Base-by-base conservation (phyloP, 1,284 basidiomycete species). In the Stereum hirsutum region DNA sequence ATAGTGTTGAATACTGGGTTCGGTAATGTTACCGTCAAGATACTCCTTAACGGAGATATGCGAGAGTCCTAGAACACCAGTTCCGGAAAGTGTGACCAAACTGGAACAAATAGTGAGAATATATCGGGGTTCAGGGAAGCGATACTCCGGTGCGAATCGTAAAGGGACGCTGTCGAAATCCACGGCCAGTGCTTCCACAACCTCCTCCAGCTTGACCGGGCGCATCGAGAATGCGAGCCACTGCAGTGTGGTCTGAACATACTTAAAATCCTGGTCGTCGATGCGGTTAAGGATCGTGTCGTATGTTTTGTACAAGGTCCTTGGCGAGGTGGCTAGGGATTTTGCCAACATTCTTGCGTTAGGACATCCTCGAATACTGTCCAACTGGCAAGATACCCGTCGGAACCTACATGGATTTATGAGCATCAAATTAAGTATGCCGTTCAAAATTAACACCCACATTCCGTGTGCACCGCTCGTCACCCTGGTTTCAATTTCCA, bases 41-140 rank as follows among this genome's bases (percentile, higher is more conserved):
- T 26, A 43, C 20, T 43, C 42, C 25, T 43, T 25, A n/a, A 43
- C 42, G 7, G 42, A 43, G 5, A 43, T 27, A 14, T 43, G 42
- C 4, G 33, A 25, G 23, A 36, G 37, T 20, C 7, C 1, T 6
- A 36, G 24, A 7, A 12, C 10, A 10, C 28, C 21, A 2, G 26
- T 24, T 11, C 12, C 28, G 15, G 12, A 12, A 15, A 31, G 17
- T 15, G 19, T 11, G 26, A 43, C 32, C 12, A 43, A 21, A 37
- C 42, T 32, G 21, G 33, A 35, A 26, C 32, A 36, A 12, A 20
- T 23, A 15, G 6, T 23, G 14, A 43, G 15, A n/a, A 21, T 23
- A 25, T 14, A 6, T 19, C 8, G 15, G 4, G 32, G 14, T 11
- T 35, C 23, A 5, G 7, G 17, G 10, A 27, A 15, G 15, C 24